Evolutionary conservation across 208 protist genomes (phyloP).

Genomic region (Crithidia thermophila): DNA sequence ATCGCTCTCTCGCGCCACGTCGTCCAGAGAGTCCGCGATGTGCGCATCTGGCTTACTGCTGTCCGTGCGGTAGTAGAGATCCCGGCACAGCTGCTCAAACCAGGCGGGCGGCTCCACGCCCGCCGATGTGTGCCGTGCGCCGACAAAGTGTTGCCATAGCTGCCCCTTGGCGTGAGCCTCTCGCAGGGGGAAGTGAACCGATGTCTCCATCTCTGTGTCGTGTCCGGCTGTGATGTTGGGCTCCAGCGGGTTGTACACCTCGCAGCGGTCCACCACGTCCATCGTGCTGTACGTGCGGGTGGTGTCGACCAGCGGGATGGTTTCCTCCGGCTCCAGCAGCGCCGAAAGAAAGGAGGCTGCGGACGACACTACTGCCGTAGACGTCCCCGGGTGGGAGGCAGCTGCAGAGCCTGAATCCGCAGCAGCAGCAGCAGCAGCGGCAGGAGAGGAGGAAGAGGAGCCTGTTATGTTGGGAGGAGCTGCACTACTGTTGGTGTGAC

Average conservation of each 20-base stretch:
- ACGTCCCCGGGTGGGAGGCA: no score
- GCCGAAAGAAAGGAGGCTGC: constrained; percentile 53
- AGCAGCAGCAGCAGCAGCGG: background rate
- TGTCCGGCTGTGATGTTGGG: constrained; percentile 43
- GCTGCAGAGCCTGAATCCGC: no score
- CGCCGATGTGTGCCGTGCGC: constrained; percentile 11
- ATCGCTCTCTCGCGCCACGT: constrained; percentile 36
- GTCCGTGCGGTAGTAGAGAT: constrained; percentile 81
- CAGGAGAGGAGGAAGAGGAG: no score
- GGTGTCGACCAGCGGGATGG: constrained; percentile 64
- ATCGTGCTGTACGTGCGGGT: constrained; percentile 82
- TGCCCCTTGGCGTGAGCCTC: constrained; percentile 40
- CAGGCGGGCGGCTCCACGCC: constrained; percentile 61
- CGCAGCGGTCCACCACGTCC: constrained; percentile 73
- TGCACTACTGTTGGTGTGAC: no score
- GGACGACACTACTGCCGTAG: no score
- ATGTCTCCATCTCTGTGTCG: background rate
- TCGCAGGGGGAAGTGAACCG: constrained; percentile 25
- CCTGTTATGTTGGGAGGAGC: no score
- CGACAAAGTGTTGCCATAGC: constrained; percentile 58
- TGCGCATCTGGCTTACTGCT: constrained; percentile 12
- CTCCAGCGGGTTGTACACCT: constrained; percentile 57
- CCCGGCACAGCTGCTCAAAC: constrained; percentile 81
- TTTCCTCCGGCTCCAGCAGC: constrained; percentile 68
- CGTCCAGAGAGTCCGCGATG: constrained; percentile 39